Base-by-base conservation (phyloP, 1,284 basidiomycete species). In the Fomitopsis betulina region DNA sequence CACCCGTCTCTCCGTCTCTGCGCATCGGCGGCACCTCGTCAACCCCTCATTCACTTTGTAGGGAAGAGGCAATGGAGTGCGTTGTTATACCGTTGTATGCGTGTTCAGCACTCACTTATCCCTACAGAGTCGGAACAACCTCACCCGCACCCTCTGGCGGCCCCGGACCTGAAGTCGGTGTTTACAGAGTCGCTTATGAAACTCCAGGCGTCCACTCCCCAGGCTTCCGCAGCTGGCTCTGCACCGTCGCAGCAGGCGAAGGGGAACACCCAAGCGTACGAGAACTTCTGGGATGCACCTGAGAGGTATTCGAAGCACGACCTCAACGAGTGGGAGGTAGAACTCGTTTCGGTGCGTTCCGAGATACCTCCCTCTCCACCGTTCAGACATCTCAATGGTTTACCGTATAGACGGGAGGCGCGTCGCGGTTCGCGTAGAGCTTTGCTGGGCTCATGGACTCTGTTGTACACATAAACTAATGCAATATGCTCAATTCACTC, bases 211-310 rank as follows among this genome's bases (percentile, higher is more conserved):
- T 56, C 58, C n/a, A 54, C 57, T 0, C 23, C 58, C 1, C 42
- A 55, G 30, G 35, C 52, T 12, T 54, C 58, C 27, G 51, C 54
- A 50, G 33, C 58, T 19, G 49, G 60, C 55, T 65, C 56, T 63
- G 70, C 40, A 58, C 61, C 62, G 53, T 63, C 43, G 38, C 21
- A 66, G 33, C 54, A 35, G 30, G 17, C 39, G 40, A 27, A 53
- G 25, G 33, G 50, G 52, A 43, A 76, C 67, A 68, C 72, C 38
- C 65, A 70, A 40, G 75, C 81, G 60, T 86, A 79, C 74, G 73
- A 75, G 39, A 79, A 93, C 65, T 93, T 89, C 73, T 93, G 90
- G 89, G 82, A 94, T 63, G 90, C 89, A 12, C 93, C 93, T 0
- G 68, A 78, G 47, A 79, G 82, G 61, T 77, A 87, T 60, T 91